Evolutionary conservation across 2,329 filamentous ascomycete species (phyloP).

Genomic region (Pseudopyricularia cyperi): DNA sequence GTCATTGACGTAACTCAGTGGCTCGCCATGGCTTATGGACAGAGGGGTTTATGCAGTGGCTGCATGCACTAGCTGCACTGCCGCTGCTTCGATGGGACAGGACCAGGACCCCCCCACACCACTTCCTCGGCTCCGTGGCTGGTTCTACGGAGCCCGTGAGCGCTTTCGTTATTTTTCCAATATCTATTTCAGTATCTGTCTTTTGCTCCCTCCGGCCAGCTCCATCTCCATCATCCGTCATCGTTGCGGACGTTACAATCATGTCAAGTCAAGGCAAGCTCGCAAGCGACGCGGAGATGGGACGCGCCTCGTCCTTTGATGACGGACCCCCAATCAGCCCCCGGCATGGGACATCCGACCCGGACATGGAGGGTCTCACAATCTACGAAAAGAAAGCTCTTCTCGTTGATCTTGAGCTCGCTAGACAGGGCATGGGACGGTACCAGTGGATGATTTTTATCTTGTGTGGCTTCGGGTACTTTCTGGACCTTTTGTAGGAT

Average conservation of each 20-base stretch:
- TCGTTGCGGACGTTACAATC: neutral
- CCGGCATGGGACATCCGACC: neutral
- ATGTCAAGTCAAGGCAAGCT: neutral
- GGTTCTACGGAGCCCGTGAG: too few relatives aligned
- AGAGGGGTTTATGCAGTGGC: too few relatives aligned
- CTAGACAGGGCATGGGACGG: constrained; percentile 35
- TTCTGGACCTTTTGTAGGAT: constrained; percentile 34
- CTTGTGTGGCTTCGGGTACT: constrained; percentile 39
- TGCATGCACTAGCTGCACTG: neutral
- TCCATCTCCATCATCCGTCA: neutral
- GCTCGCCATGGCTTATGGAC: neutral
- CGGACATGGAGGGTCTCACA: neutral
- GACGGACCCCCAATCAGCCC: neutral
- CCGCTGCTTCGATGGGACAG: too few relatives aligned
- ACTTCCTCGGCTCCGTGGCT: too few relatives aligned
- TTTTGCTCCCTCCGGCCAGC: neutral
- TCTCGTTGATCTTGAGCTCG: constrained; percentile 26
- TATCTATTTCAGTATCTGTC: too few relatives aligned
- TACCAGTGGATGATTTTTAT: constrained; percentile 40
- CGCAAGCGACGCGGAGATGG: neutral
- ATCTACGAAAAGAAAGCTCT: neutral
- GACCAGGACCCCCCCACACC: too few relatives aligned
- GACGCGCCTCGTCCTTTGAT: neutral
- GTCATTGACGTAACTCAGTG: neutral
- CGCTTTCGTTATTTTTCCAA: too few relatives aligned